Base-by-base conservation (phyloP, 495 filamentous ascomycete species). In the Aspergillus kassunensis region DNA sequence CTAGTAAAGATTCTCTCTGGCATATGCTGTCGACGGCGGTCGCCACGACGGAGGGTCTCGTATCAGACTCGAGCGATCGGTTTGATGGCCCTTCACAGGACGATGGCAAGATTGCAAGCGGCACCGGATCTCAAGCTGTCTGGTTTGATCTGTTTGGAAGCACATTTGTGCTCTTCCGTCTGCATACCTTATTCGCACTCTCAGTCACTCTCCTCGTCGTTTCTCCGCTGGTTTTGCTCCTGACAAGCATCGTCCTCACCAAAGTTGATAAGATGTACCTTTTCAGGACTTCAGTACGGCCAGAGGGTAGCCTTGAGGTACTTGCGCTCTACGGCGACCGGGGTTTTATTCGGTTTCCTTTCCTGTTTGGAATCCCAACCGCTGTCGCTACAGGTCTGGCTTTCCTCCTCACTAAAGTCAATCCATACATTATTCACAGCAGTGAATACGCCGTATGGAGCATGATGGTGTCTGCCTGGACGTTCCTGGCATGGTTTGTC, bases 121-220 rank as follows among this genome's bases (percentile, higher is more conserved):
- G 87, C 12, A 73, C 69, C 16, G 88, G 90, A 11, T 82, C 79
- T 33, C 68, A 78, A 55, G 88, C 82, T 39, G 92, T 97, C 19
- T 98, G 90, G 90, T 98, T 97, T 63, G 93, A 97, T 65, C 65
- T 97, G 2, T 95, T 96, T 50, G 93, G 93, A 30, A 80, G 77
- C 45, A 76, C 74, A 2, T 90, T 97, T 62, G 88, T 86, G 18
- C 78, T 97, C 13, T 88, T 96, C 58, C 73, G 73, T 6, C 73
- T 97, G 2, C 80, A 87, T 47, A 90, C 88, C 5, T 73, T 97
- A 51, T 97, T 97, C 65, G 90, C 89, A 3, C 77, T 93, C 67
- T 91, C 89, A 29, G 79, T 98, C 10, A 86, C 88, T 4, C 64
- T 97, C 10, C 78, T 97, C 6, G 79, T 95, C 18, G 84, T 85